Conservation (phyloP, 768 basidiomycete species). For the Imleria badia region DNA sequence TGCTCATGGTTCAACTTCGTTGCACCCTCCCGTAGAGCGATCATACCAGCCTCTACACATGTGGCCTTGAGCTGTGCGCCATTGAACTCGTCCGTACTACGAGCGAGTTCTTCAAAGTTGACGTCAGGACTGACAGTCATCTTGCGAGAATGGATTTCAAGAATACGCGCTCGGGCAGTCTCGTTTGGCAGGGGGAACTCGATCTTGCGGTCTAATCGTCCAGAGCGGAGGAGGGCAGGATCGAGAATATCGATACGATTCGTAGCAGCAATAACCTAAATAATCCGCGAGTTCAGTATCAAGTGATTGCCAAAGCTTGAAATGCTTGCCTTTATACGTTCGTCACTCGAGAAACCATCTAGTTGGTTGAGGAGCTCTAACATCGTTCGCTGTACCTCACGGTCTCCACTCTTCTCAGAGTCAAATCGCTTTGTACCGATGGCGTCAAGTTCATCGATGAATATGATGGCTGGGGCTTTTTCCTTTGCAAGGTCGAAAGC, state of each 20-base stretch:
- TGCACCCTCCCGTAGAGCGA: constrained; percentile 91
- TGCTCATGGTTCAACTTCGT: constrained; percentile 90
- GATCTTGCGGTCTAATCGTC: constrained; percentile 96
- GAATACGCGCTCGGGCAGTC: constrained; percentile 91
- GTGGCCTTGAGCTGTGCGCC: constrained; percentile 97
- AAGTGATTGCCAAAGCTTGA: neutral
- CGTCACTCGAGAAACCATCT: constrained; percentile 96
- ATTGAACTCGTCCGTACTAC: constrained; percentile 98
- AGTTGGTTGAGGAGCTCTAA: constrained; percentile 96
- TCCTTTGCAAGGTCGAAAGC: constrained; percentile 98
- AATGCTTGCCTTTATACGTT: constrained; percentile 83
- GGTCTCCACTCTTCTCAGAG: constrained; percentile 97
- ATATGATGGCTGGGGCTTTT: constrained; percentile 98
- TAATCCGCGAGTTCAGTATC: constrained; percentile 6
- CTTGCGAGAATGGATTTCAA: constrained; percentile 97
- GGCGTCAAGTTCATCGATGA: constrained; percentile 98
- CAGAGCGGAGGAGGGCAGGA: constrained; percentile 96
- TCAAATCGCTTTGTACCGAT: constrained; percentile 99
- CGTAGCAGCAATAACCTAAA: constrained; percentile 94
- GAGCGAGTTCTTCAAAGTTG: constrained; percentile 95
- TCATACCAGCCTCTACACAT: constrained; percentile 99
- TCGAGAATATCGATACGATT: constrained; percentile 99
- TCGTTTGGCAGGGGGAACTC: constrained; percentile 98
- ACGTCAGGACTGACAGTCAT: constrained; percentile 87
- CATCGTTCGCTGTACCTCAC: constrained; percentile 99